Conservation (phyloP, 2,329 filamentous ascomycete species). For the Paramyrothecium sp. region DNA sequence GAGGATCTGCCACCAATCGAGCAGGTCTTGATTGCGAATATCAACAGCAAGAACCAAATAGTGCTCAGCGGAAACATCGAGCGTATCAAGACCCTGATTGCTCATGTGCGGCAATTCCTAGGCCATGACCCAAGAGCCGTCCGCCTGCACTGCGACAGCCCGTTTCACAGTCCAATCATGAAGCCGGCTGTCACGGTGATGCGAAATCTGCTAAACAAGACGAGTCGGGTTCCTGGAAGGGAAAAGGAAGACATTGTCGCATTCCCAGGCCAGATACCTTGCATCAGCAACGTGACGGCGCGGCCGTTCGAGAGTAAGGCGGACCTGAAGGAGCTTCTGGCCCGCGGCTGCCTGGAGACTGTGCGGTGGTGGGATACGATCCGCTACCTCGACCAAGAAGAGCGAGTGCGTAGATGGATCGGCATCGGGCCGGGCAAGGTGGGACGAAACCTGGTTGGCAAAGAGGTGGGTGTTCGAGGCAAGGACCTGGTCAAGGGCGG, state of each 20-base stretch:
- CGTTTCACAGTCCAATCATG: slow-evolving; percentile 93
- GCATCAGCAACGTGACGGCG: slow-evolving; percentile 84
- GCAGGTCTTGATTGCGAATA: slow-evolving; percentile 87
- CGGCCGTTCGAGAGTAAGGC: slow-evolving; percentile 71
- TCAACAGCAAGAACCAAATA: slow-evolving; percentile 96
- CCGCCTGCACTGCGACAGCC: slow-evolving; percentile 79
- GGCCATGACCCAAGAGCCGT: slow-evolving; percentile 91
- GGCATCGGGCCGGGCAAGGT: slow-evolving; percentile 94
- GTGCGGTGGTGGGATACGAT: slow-evolving; percentile 95
- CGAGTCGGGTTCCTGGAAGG: slow-evolving; percentile 51
- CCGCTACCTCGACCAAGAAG: slow-evolving; percentile 80
- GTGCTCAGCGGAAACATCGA: slow-evolving; percentile 86
- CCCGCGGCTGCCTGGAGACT: slow-evolving; percentile 84
- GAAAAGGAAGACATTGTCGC: slow-evolving; percentile 64
- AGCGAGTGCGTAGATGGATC: slow-evolving; percentile 80
- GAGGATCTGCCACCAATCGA: slow-evolving; percentile 73
- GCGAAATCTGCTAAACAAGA: slow-evolving; percentile 62
- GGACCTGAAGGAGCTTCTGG: slow-evolving; percentile 75
- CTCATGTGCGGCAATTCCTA: slow-evolving; percentile 83
- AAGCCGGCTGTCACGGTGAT: slow-evolving; percentile 76
- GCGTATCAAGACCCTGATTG: slow-evolving; percentile 75
- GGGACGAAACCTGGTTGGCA: slow-evolving; percentile 87
- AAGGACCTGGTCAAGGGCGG: slow-evolving; percentile 80
- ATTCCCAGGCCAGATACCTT: slow-evolving; percentile 74
- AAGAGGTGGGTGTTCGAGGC: slow-evolving; percentile 86